phyloP scores from a whole-genome alignment of 2,329 filamentous ascomycete species.

The Xylariaceae sp. region DNA sequence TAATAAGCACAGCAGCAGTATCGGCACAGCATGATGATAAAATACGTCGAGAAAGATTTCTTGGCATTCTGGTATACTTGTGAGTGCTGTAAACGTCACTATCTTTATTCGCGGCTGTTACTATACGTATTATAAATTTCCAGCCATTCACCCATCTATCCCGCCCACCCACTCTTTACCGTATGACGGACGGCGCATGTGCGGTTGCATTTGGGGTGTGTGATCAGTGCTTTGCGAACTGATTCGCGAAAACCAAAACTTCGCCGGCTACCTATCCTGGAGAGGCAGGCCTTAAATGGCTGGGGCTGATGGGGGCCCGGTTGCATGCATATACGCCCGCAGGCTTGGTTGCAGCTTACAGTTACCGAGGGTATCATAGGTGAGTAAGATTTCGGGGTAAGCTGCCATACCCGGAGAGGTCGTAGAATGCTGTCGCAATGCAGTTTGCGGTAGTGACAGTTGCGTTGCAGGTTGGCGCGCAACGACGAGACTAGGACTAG shows the following conservation, averaged over 20 bases:
- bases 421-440: background rate
- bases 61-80: no score
- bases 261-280: conserved; percentile 16
- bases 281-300: no score
- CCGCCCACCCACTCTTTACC: conserved; percentile 20
- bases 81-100: no score
- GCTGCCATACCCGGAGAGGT: conserved; percentile 8
- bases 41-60: no score
- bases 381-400: conserved; percentile 6
- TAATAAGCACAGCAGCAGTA: no score
- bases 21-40: no score
- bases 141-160: conserved; percentile 12
- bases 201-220: conserved; percentile 18
- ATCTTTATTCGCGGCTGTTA: conserved; percentile 1
- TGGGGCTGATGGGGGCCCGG: conserved; percentile 8
- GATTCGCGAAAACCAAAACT: conserved; percentile 28
- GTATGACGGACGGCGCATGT: conserved; percentile 25
- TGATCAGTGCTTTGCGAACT: conserved; percentile 23
- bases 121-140: background rate
- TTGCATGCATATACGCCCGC: conserved; percentile 22
- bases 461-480: no score
- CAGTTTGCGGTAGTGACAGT: conserved; percentile 3
- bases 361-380: background rate
- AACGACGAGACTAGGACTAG: no score
- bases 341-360: conserved; percentile 14